phyloP scores from a whole-genome alignment of 768 basidiomycete genomes.

The Serendipita sp. region DNA sequence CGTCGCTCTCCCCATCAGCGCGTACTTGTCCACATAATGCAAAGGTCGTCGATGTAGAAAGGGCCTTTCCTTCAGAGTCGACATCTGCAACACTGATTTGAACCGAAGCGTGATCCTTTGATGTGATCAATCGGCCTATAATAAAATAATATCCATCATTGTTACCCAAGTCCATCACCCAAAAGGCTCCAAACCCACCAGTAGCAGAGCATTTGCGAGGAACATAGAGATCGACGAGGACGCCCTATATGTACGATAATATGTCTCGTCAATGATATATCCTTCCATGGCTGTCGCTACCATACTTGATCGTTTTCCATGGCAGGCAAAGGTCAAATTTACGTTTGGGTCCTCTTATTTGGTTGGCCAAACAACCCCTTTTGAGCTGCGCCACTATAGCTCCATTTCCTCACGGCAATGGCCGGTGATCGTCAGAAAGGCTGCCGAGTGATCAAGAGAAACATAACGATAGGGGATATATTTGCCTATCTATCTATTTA shows the following conservation, averaged over 20 bases:
- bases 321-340: constrained; percentile 12
- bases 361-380: neutral
- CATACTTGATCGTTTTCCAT: constrained; percentile 90
- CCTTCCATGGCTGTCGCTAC: constrained; percentile 7
- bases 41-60: constrained; percentile 71
- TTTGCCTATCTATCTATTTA: neutral
- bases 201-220: constrained; percentile 98
- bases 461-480: neutral
- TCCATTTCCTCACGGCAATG: too few relatives aligned
- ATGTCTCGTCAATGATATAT: constrained; percentile 3
- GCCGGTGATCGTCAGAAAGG: too few relatives aligned
- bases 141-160: neutral
- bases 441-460: neutral
- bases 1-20: constrained; percentile 90
- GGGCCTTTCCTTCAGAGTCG: constrained; percentile 70
- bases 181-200: constrained; percentile 41
- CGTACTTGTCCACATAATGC: constrained; percentile 90
- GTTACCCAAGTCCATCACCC: neutral
- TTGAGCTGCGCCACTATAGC: neutral
- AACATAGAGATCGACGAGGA: constrained; percentile 99
- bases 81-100: constrained; percentile 93
- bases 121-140: constrained; percentile 90
- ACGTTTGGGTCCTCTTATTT: too few relatives aligned
- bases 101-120: constrained; percentile 98
- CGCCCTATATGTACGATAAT: constrained; percentile 39